These are phyloP conservation scores for Aspergillus pseudoterreus DNA, from an alignment of 2,329 filamentous ascomycete species.

Conservation along the genomic window DNA sequence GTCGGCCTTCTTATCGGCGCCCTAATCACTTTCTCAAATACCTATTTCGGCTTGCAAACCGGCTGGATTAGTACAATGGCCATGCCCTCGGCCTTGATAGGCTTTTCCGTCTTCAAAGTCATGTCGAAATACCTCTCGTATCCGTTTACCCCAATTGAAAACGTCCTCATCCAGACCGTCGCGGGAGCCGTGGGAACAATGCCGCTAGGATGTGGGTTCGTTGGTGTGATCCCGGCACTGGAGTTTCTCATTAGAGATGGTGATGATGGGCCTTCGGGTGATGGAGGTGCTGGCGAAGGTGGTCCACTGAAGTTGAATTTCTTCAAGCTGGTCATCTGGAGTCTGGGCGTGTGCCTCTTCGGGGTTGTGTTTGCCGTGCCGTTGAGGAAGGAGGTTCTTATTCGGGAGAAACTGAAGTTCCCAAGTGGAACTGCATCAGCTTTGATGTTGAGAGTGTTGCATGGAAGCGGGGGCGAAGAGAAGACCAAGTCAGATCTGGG, in stretches of 20 bases:
- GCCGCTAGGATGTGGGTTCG: constrained; percentile 92
- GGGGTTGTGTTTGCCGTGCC: constrained; percentile 96
- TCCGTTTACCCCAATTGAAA: constrained; percentile 91
- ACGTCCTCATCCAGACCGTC: constrained; percentile 93
- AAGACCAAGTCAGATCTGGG: constrained; percentile 24
- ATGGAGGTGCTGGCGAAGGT: constrained; percentile 68
- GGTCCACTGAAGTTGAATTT: constrained; percentile 70
- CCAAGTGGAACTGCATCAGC: constrained; percentile 95
- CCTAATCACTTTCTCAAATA: constrained; percentile 93
- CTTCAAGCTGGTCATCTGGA: constrained; percentile 82
- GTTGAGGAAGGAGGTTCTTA: constrained; percentile 83
- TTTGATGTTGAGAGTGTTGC: constrained; percentile 84
- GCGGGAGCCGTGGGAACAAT: constrained; percentile 94
- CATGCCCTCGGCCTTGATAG: constrained; percentile 91
- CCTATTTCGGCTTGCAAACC: constrained; percentile 97
- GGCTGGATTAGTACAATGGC: constrained; percentile 85
- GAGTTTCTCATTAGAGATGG: constrained; percentile 76
- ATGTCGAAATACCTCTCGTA: constrained; percentile 68
- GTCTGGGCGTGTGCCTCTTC: constrained; percentile 89
- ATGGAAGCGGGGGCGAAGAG: constrained; percentile 57
- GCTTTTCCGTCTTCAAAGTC: constrained; percentile 88
- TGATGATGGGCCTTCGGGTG: constrained; percentile 73
- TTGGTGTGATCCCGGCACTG: constrained; percentile 89
- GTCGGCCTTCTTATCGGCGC: constrained; percentile 82
- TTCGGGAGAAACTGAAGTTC: constrained; percentile 87